Base-by-base conservation (phyloP, 2,329 filamentous ascomycete genomes). In the Paramyrothecium roridum region DNA sequence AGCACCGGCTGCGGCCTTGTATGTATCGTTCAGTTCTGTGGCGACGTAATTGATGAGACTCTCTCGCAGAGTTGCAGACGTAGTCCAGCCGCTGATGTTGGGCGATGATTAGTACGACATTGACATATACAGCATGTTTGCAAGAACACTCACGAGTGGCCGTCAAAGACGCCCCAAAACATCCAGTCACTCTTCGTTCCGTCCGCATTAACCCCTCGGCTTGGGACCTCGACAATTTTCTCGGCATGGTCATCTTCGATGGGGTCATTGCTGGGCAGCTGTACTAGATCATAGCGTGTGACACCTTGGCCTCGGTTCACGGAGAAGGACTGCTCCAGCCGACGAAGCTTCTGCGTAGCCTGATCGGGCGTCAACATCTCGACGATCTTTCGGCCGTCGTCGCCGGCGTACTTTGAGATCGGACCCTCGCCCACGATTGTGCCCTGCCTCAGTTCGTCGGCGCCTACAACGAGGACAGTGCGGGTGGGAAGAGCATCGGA, bases 141-240 rank as follows among this genome's bases (percentile, higher is more conserved):
- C 3, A 10, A n/a, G 17, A 26, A 47, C 12, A 82, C 83, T 73
- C 77, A 93, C 91, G 90, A 91, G 73, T 99, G 95, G 1, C 95
- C 95, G 69, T 99, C 95, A 72, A 98, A 99, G 19, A 99, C 93
- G 56, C 93, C 95, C 95, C 96, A 99, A 72, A 99, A 99, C 92
- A 98, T 98, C 95, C 95, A 99, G 73, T 99, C 96, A 58, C 84
- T 90, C 56, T 80, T 85, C 19, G 81, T 79, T 40, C 80, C 70
- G 34, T 69, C 64, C 21, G 67, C 65, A 22, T 65, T 67, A 34
- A 59, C 65, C 74, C 68, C 82, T 74, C 65, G 82, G 53, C 82
- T 81, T 4, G 91, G 89, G 10, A 97, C 85, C 72, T 98, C 91
- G 49, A 99, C 91, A 66, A 98, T 97, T 81, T 96, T 96, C 76